Conservation (phyloP, 768 basidiomycete species). For the Boletus pseudopeckii region DNA sequence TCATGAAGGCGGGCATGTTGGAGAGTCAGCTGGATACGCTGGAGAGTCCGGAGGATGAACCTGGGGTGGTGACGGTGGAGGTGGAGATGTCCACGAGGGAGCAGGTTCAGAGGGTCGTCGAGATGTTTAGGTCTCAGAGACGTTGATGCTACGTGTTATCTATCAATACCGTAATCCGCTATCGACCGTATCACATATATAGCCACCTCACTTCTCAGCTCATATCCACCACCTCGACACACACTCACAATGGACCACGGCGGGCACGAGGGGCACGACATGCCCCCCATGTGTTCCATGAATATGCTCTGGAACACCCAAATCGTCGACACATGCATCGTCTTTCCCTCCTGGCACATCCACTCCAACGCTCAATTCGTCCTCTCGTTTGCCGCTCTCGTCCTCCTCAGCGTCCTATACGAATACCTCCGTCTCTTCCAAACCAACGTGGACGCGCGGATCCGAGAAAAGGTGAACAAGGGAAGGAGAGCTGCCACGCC, state of each 20-base stretch:
- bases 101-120: slow-evolving; percentile 47
- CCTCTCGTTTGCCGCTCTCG: slow-evolving; percentile 62
- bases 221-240: neutral
- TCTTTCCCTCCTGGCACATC: slow-evolving; percentile 80
- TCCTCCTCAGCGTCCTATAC: slow-evolving; percentile 67
- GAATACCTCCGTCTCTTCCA: slow-evolving; percentile 74
- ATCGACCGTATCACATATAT: no score
- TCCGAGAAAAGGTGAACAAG: slow-evolving; percentile 48
- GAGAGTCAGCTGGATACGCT: slow-evolving; percentile 72
- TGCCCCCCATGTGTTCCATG: slow-evolving; percentile 58
- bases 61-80: slow-evolving; percentile 62
- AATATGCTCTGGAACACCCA: slow-evolving; percentile 89
- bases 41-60: slow-evolving; percentile 66
- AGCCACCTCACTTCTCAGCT: neutral
- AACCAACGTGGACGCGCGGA: slow-evolving; percentile 52
- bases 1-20: slow-evolving; percentile 81
- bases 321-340: slow-evolving; percentile 74
- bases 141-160: no score
- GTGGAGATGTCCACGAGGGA: slow-evolving; percentile 49
- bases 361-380: slow-evolving; percentile 51
- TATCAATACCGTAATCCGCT: no score
- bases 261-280: slow-evolving; percentile 47
- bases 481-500: slow-evolving; percentile 46
- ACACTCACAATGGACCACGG: slow-evolving; percentile 38
- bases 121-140: neutral